Base-by-base conservation (phyloP, 352 stramenopile species). In the Phytophthora hibernalis region DNA sequence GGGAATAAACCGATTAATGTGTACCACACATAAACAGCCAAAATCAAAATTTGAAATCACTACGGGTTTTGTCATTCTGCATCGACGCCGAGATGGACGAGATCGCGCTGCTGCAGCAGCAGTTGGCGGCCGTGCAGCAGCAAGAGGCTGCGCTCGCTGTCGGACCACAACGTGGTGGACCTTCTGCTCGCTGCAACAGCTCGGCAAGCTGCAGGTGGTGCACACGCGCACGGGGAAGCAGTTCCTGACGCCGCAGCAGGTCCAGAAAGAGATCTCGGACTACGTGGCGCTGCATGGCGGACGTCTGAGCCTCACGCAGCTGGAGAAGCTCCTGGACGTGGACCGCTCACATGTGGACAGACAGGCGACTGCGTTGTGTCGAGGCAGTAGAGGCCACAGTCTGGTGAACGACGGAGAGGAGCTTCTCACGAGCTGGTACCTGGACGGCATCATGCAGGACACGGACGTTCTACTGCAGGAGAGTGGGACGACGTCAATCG, bases 371-470 rank as follows among this genome's bases (percentile, higher is more conserved):
- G 75, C 76, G 57, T 70, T 95, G 9, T 83, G 76, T 53, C 59
- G 71, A 35, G 50, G 52, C 37, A 76, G 64, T 30, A 67, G 70
- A 26, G 47, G 54, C 42, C 47, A 75, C 42, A 69, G 65, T 35
- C 61, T 93, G 16, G 72, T 93, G 35, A 93, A 91, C 71, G 76
- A 80, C 31, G 88, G 85, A 24, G 86, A 92, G 65, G 88, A 95
- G 60, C 67, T 96, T 35, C 58, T 96, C 21, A 93, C 86, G 55
- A 90, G 75, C 61, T 84, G 77, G 79, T 96, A 96, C 56, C 65
- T 96, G 47, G 85, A 96, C 64, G 83, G 73, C 22, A 94, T 96
- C 69, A 95, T 93, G 82, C 79, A 92, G 53, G 83, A 95, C 60
- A 90, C 82, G 20, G 80, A 93, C 55, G 79, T 87, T 49, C 51